phyloP scores from a whole-genome alignment of 1,284 basidiomycete genomes.

The Waitea zeae region DNA sequence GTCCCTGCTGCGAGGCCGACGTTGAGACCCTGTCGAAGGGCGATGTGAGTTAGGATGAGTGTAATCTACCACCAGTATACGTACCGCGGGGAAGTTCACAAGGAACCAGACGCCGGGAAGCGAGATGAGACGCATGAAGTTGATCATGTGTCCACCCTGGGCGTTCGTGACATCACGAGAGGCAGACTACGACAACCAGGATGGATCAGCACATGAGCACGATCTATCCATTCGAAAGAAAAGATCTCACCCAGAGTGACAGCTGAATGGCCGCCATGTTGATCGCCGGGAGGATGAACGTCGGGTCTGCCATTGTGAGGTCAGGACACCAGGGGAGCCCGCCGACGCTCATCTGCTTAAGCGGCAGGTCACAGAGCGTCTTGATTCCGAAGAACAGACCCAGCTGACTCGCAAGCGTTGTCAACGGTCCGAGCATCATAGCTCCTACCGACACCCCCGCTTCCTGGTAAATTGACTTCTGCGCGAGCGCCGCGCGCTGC shows the following conservation, averaged over 20 bases:
- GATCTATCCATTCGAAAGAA: not conserved
- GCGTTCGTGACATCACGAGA: slow-evolving; percentile 32
- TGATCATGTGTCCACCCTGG: slow-evolving; percentile 61
- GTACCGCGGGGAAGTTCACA: slow-evolving; percentile 34
- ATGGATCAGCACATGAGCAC: slow-evolving; percentile 2
- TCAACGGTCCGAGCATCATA: slow-evolving; percentile 40
- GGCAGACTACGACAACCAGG: slow-evolving; percentile 30
- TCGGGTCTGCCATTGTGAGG: slow-evolving; percentile 67
- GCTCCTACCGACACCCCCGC: slow-evolving; percentile 52
- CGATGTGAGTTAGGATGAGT: slow-evolving; percentile 3
- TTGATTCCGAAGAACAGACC: slow-evolving; percentile 78
- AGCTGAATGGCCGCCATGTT: slow-evolving; percentile 49
- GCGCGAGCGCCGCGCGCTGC: slow-evolving; percentile 34
- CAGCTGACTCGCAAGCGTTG: slow-evolving; percentile 71
- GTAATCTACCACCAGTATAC: slow-evolving; percentile 11
- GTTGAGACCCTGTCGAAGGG: slow-evolving; percentile 33
- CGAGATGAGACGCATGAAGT: slow-evolving; percentile 48
- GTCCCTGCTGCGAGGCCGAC: slow-evolving; percentile 39
- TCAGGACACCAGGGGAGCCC: slow-evolving; percentile 18
- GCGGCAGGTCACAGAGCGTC: slow-evolving; percentile 50
- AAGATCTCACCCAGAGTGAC: slow-evolving; percentile 46
- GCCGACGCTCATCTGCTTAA: slow-evolving; percentile 43
- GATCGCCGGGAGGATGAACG: slow-evolving; percentile 57
- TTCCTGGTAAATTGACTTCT: slow-evolving; percentile 48
- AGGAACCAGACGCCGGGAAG: slow-evolving; percentile 46